A percentile compares a stretch with the other conserved stretches of the same genome.
These are phyloP conservation scores for Acidiella bohemica DNA, from an alignment of 495 filamentous ascomycete genomes.

Conservation along the genomic window DNA sequence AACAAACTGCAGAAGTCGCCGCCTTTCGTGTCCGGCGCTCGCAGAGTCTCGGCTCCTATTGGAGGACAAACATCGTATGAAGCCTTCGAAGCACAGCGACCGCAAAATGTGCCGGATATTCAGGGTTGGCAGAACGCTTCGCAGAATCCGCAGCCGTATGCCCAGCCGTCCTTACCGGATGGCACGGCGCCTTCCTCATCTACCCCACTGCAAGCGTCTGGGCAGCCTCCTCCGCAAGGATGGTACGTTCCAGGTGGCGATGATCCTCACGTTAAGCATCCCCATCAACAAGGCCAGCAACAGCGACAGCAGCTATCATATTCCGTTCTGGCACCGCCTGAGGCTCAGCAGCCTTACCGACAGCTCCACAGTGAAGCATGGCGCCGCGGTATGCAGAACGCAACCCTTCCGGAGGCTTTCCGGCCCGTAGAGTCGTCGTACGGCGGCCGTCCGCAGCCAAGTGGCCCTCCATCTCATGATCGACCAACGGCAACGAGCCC, in stretches of 20 bases:
- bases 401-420: constrained; percentile 10
- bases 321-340: background rate
- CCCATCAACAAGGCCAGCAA: background rate
- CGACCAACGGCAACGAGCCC: background rate
- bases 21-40: too few species aligned
- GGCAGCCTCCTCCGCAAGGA: background rate
- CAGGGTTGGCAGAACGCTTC: background rate
- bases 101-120: constrained; percentile 3
- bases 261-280: too few species aligned
- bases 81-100: constrained; percentile 3
- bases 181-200: too few species aligned
- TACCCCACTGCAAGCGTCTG: background rate
- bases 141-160: background rate
- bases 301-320: background rate
- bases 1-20: constrained; percentile 17
- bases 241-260: background rate
- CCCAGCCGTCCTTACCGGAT: background rate
- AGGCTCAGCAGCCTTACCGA: background rate
- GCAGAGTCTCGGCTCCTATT: too few species aligned
- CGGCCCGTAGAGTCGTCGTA: constrained; percentile 8
- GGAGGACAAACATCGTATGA: constrained; percentile 1
- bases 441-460: constrained; percentile 1
- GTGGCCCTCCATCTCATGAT: constrained; percentile 4
- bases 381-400: constrained; percentile 1
- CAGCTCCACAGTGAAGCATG: constrained; percentile 5